These are phyloP conservation scores for Tetracladium maxilliforme DNA, from an alignment of 2,329 filamentous ascomycete genomes.

Conservation along the genomic window DNA sequence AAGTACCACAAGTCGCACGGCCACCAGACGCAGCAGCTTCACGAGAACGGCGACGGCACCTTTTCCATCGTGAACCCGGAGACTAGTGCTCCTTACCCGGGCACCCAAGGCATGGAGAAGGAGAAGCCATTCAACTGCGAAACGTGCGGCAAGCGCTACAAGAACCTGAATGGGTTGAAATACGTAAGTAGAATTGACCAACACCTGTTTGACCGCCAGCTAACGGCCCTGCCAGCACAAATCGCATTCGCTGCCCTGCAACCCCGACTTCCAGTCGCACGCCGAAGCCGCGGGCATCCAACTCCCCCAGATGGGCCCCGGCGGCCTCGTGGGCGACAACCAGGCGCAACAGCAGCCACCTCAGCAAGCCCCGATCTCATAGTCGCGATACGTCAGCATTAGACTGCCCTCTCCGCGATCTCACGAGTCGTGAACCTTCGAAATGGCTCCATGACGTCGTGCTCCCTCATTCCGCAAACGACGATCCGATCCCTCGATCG, in stretches of 20 bases:
- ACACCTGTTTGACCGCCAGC: constrained; percentile 5
- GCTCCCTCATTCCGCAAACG: no score
- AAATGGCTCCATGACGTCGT: no score
- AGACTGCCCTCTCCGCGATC: no score
- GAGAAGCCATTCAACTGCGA: constrained; percentile 98
- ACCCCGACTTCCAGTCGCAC: constrained; percentile 69
- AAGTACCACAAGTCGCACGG: constrained; percentile 81
- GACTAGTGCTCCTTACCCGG: constrained; percentile 85
- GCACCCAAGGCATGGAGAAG: constrained; percentile 98
- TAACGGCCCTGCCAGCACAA: constrained; percentile 41
- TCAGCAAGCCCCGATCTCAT: no score
- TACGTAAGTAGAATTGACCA: constrained; percentile 42
- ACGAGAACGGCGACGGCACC: constrained; percentile 92
- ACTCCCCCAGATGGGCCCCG: no score
- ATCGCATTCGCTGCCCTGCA: constrained; percentile 76
- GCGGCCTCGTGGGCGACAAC: no score
- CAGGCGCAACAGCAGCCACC: no score
- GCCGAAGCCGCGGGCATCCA: no score
- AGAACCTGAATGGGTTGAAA: constrained; percentile 97
- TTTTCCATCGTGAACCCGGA: constrained; percentile 97
- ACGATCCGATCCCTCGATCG: no score
- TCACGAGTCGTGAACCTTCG: no score
- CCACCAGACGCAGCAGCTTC: constrained; percentile 90
- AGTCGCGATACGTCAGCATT: no score
- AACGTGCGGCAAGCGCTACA: constrained; percentile 94